These are phyloP conservation scores for Scleroderma citrinum DNA, from an alignment of 768 basidiomycete genomes.

Conservation along the genomic window DNA sequence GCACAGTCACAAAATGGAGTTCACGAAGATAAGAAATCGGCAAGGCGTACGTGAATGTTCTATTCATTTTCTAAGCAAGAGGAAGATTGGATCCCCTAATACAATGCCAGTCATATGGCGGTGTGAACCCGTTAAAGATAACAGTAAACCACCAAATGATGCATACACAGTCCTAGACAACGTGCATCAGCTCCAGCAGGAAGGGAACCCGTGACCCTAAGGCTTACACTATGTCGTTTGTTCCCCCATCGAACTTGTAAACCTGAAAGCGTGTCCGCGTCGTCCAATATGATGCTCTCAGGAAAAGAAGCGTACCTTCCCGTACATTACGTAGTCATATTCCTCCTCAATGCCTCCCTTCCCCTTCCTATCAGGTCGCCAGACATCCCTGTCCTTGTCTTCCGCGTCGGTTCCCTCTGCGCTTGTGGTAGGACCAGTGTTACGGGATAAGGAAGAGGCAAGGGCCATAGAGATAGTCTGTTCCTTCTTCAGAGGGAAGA, in stretches of 20 bases:
- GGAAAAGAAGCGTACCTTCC: constrained; percentile 57
- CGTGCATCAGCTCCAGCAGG: constrained; percentile 1
- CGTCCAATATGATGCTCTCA: background rate
- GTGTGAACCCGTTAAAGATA: constrained; percentile 90
- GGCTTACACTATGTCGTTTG: constrained; percentile 81
- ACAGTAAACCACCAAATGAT: constrained; percentile 91
- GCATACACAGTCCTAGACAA: constrained; percentile 81
- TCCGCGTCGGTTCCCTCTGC: constrained; percentile 50
- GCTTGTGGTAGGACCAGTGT: constrained; percentile 39
- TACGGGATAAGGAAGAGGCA: constrained; percentile 67
- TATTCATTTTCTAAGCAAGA: constrained; percentile 73
- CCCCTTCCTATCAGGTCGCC: constrained; percentile 83
- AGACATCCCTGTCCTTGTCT: constrained; percentile 73
- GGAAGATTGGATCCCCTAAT: constrained; percentile 87
- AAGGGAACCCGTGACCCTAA: background rate
- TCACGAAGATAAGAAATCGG: no score
- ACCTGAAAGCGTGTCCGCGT: constrained; percentile 46
- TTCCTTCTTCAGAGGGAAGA: constrained; percentile 65
- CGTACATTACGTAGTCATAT: constrained; percentile 99
- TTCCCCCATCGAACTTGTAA: constrained; percentile 92
- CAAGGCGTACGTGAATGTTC: no score
- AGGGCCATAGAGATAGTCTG: constrained; percentile 83
- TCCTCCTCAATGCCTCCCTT: constrained; percentile 84
- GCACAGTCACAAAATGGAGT: no score
- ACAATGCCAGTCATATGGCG: constrained; percentile 90